A percentile compares a stretch with the other conserved stretches of the same genome.
Conservation (phyloP, 2,329 filamentous ascomycete genomes). For the Sporothrix pseudoabietina region DNA sequence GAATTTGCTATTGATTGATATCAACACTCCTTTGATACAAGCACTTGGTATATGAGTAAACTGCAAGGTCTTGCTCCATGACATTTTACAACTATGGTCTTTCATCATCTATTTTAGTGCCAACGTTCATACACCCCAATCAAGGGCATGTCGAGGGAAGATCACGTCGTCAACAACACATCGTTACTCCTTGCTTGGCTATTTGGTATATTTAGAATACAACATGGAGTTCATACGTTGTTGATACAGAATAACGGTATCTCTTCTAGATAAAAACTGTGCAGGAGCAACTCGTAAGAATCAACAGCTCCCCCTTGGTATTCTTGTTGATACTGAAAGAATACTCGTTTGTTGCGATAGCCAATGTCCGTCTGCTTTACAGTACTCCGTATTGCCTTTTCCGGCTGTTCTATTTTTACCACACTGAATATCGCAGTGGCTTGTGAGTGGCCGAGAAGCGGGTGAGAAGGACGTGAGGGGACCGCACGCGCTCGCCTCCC, state of each 20-base stretch:
- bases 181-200: not conserved
- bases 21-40: too few relatives aligned
- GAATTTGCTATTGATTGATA: not conserved
- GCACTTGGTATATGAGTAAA: too few relatives aligned
- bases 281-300: too few relatives aligned
- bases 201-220: not conserved
- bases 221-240: not conserved
- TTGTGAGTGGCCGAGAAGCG: not conserved
- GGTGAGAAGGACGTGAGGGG: not conserved
- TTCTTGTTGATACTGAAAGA: not conserved
- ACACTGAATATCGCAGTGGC: not conserved
- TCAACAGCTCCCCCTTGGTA: too few relatives aligned
- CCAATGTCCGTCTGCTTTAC: not conserved
- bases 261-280: too few relatives aligned
- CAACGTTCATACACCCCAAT: too few relatives aligned
- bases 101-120: too few relatives aligned
- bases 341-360: too few relatives aligned
- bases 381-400: not conserved
- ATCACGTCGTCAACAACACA: not conserved
- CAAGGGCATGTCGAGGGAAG: not conserved
- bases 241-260: too few relatives aligned
- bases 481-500: not conserved
- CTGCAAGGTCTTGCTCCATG: too few relatives aligned
- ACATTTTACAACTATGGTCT: too few relatives aligned
- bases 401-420: conserved; percentile 3